These are phyloP conservation scores for Russula sp. DNA, from an alignment of 768 basidiomycete species.

Conservation along the genomic window DNA sequence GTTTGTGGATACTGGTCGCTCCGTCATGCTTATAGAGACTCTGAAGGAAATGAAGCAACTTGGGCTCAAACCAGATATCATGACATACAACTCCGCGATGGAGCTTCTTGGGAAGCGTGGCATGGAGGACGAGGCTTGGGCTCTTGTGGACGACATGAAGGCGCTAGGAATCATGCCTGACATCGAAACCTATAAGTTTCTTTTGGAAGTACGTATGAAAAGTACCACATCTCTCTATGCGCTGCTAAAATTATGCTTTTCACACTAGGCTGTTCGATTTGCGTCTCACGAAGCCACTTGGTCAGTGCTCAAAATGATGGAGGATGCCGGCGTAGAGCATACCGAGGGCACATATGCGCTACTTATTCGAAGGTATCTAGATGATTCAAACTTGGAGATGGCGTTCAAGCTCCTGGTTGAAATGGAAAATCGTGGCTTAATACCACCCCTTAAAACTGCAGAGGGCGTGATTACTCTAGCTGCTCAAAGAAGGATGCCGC, in stretches of 20 bases:
- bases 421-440: slow-evolving; percentile 46
- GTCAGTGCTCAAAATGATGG: slow-evolving; percentile 49
- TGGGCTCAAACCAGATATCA: slow-evolving; percentile 9
- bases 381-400: slow-evolving; percentile 52
- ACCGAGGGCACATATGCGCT: slow-evolving; percentile 46
- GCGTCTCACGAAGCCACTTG: slow-evolving; percentile 27
- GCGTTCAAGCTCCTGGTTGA: slow-evolving; percentile 54
- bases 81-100: slow-evolving; percentile 28
- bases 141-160: slow-evolving; percentile 53
- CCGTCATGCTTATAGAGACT: not conserved
- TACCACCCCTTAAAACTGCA: slow-evolving; percentile 42
- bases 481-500: slow-evolving; percentile 45
- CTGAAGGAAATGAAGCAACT: slow-evolving; percentile 17
- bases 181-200: slow-evolving; percentile 44
- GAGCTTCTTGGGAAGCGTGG: slow-evolving; percentile 32
- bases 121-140: slow-evolving; percentile 36
- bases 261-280: slow-evolving; percentile 26
- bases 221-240: slow-evolving; percentile 17
- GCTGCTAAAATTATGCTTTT: slow-evolving; percentile 31
- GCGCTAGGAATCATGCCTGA: slow-evolving; percentile 44
- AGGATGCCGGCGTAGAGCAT: slow-evolving; percentile 39
- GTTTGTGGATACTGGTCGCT: not conserved
- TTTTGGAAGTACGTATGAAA: slow-evolving; percentile 44
- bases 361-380: slow-evolving; percentile 42
- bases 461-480: slow-evolving; percentile 48